Evolutionary conservation across 1,139 yeast genomes (phyloP), one percentile per base, ranked within the genome.

Genomic region (Zygosaccharomyces sapae): DNA sequence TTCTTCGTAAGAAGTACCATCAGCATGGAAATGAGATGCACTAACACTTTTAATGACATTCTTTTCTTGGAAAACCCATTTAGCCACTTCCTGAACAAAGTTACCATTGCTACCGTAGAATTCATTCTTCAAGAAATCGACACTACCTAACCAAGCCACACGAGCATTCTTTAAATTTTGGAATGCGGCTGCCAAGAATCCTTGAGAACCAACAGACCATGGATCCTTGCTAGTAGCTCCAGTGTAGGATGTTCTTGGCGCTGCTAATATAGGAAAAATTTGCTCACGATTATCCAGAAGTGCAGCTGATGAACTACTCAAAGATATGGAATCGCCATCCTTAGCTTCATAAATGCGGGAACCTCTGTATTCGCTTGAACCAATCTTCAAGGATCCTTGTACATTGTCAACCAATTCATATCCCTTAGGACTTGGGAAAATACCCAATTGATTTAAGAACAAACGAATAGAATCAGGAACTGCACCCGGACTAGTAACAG

Each of bases 191-290:
- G 83, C 79, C 48, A 86, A 65, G 63, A 73, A 81, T n/a, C 88
- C 88, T 69, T 90, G 95, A 44, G 80, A 73, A 22, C 98, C 98
- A 41, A 82, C 72, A 8, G 87, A 82, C 96, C 97, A 92, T 24
- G 73, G 73, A 30, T 81, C 84, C 40, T 72, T 74, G 5, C 72
- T 68, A 46, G 71, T 74, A 59, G 68, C 57, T 65, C 71, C 54
- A 55, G 66, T 76, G 62, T 80, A 80, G 3, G 94, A 79, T 2
- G 95, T 82, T 46, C 75, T 71, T 34, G 90, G 76, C 2, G 92
- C 86, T 52, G 72, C 74, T 33, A 89, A 63, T 43, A 94, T 66
- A 7, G 97, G 97, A 44, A 86, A 72, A 53, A 88, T 62, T 51
- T 75, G 74, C 57, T 81, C 83, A 60, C 79, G 81, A 59, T 80